A percentile compares a stretch with the other conserved stretches of the same genome.
Evolutionary conservation across 495 filamentous ascomycete genomes (phyloP).

Genomic region (Rostrohypoxylon terebratum): DNA sequence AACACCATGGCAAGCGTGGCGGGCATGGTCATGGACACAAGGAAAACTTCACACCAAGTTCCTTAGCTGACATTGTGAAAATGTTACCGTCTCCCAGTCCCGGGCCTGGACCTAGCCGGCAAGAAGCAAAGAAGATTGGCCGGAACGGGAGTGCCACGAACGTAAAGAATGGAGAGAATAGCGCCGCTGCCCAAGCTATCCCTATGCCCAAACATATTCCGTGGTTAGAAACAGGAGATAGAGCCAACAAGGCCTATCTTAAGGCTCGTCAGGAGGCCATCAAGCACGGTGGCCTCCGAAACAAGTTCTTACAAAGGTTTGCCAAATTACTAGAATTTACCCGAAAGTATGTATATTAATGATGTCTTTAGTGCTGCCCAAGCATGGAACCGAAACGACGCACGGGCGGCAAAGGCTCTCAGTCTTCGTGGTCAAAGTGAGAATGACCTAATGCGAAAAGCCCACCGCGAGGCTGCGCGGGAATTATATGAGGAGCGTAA

Average conservation of each 20-base stretch:
- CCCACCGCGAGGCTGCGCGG: slow-evolving; percentile 92
- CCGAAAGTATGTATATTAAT: slow-evolving; percentile 38
- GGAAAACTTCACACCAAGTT: slow-evolving; percentile 75
- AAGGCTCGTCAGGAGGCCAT: slow-evolving; percentile 94
- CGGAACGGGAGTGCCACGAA: slow-evolving; percentile 66
- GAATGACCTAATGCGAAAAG: slow-evolving; percentile 97
- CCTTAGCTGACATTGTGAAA: slow-evolving; percentile 93
- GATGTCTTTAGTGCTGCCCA: slow-evolving; percentile 80
- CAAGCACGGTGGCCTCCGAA: slow-evolving; percentile 92
- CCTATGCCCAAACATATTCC: slow-evolving; percentile 90
- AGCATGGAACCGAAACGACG: slow-evolving; percentile 99
- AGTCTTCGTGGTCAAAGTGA: slow-evolving; percentile 94
- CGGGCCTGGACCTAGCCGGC: slow-evolving; percentile 52
- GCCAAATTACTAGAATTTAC: slow-evolving; percentile 2
- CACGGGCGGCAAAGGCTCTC: slow-evolving; percentile 93
- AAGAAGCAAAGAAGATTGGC: slow-evolving; percentile 62
- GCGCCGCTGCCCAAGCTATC: slow-evolving; percentile 82
- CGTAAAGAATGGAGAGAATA: slow-evolving; percentile 77
- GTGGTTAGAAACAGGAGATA: slow-evolving; percentile 95
- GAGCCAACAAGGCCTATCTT: slow-evolving; percentile 91
- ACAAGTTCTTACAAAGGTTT: slow-evolving; percentile 97
- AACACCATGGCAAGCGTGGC: slow-evolving; percentile 89
- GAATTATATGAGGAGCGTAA: slow-evolving; percentile 96
- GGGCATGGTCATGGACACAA: slow-evolving; percentile 79
- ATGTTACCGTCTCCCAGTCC: slow-evolving; percentile 84